These are phyloP conservation scores for Gracilaria gracilis DNA, from an alignment of 23 red algal species.

Conservation along the genomic window DNA sequence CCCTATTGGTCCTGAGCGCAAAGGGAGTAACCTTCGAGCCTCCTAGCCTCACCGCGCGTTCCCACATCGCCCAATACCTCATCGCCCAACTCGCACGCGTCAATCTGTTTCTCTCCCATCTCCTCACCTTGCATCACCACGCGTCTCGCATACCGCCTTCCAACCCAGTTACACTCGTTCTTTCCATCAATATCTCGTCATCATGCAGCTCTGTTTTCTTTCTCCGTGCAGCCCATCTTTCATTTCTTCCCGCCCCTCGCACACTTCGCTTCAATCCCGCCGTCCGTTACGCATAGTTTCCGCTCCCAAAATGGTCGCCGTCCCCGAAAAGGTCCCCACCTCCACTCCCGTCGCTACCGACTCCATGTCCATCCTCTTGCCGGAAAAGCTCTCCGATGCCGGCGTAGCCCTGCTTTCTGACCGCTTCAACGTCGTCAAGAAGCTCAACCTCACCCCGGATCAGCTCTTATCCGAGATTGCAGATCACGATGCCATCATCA, in stretches of 20 bases:
- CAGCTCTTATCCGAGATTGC: constrained; percentile 71
- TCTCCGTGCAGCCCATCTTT: constrained; percentile 17
- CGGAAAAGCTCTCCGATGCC: constrained; percentile 93
- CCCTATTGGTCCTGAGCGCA: background rate
- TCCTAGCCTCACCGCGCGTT: background rate
- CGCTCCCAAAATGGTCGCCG: constrained; percentile 55
- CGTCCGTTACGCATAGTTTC: background rate
- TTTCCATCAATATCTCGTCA: background rate
- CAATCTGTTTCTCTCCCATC: background rate
- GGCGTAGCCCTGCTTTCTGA: constrained; percentile 82
- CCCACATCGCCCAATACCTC: constrained; percentile 27
- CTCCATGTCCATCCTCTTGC: constrained; percentile 82
- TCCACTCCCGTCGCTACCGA: constrained; percentile 27
- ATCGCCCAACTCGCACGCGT: background rate
- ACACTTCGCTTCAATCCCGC: constrained; percentile 4
- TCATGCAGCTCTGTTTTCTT: constrained; percentile 35
- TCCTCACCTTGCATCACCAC: background rate
- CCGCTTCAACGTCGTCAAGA: constrained; percentile 75
- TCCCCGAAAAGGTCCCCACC: constrained; percentile 44
- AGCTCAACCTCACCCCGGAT: constrained; percentile 87
- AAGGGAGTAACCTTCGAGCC: constrained; percentile 18
- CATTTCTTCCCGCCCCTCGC: background rate
- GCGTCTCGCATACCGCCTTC: background rate
- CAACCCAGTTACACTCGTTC: constrained; percentile 7
- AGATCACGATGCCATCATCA: constrained; percentile 93